These are phyloP conservation scores for Anthracocystis setariae DNA, from an alignment of 1,284 basidiomycete species.

Conservation along the genomic window DNA sequence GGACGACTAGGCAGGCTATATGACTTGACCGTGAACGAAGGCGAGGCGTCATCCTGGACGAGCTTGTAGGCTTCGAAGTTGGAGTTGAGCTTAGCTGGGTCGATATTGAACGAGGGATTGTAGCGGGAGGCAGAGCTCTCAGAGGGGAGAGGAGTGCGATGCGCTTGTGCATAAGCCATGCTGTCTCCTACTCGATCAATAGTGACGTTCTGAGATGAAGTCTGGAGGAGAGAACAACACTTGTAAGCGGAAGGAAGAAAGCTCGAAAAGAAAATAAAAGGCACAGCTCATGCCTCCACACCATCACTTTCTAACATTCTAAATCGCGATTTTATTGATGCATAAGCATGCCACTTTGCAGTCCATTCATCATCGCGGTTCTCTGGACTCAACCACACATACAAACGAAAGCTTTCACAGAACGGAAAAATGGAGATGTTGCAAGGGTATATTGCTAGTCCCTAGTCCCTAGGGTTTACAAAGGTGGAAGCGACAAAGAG, in stretches of 20 bases:
- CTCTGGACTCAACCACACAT: no score
- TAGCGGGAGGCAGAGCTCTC: background rate
- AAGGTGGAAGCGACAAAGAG: background rate
- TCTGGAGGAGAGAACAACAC: conserved; percentile 6
- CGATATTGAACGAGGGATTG: conserved; percentile 14
- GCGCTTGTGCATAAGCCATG: conserved; percentile 40
- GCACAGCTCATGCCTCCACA: conserved; percentile 15
- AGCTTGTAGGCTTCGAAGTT: conserved; percentile 53
- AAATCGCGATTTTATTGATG: background rate
- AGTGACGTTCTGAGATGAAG: no score
- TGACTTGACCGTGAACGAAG: conserved; percentile 1
- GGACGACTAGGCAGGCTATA: conserved; percentile 28
- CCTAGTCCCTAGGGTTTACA: no score
- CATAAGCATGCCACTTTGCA: background rate
- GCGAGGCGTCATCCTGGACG: conserved; percentile 21
- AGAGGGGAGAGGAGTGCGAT: conserved; percentile 12
- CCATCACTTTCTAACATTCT: conserved; percentile 1
- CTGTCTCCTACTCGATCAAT: background rate
- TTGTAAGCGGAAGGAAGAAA: background rate
- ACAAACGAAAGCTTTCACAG: no score
- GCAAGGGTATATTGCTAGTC: conserved; percentile 42
- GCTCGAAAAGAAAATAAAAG: conserved; percentile 5
- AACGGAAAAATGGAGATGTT: no score
- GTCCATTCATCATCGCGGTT: background rate
- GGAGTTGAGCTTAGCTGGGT: conserved; percentile 28